Evolutionary conservation across 352 stramenopile genomes (phyloP), one percentile per base, ranked within the genome.

Genomic region (Pythium scleroteichum): DNA sequence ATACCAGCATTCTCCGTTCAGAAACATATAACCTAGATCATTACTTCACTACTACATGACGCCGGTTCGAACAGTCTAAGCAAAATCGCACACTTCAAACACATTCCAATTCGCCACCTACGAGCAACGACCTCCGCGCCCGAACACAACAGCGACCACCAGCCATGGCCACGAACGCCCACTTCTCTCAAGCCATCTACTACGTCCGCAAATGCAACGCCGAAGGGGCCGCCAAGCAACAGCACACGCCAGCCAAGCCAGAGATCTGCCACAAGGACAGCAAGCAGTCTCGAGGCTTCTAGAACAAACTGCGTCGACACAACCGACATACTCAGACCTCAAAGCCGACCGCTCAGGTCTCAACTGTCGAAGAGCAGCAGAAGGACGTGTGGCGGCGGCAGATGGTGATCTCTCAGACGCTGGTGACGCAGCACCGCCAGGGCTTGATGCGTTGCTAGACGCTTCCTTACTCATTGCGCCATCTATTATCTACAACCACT

Each of bases 131-230:
- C n/a, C n/a, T n/a, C 29, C 29, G 10, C 5, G 5, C 29, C 5
- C 5, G 5, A 35, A 35, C 29, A 35, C 29, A 35, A 35, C 29
- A 35, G 10, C 29, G 10, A 10, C 29, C 5, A 35, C 29, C 29
- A 35, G 10, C 29, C 29, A 61, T 17, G 42, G 53, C 46, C 26
- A 44, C 44, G 27, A 61, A 61, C 41, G 8, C n/a, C 2, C 53
- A 61, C 42, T 52, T 53, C 42, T n/a, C 44, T 3, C 53, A 61
- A 26, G 42, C 42, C 19, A 27, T 61, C 42, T 22, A 27, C 42
- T 52, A 52, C 20, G 42, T 61, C 14, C 44, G 35, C 20, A 61
- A 61, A 23, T 44, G 45, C 39, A 61, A 61, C 53, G 41, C 53
- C 4, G 50, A 32, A 8, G 33, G 33, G 6, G 20, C 13, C 6